These are phyloP conservation scores for Stephania yunnanensis DNA, from an alignment of 164 flowering plant genomes.

Conservation along the genomic window DNA sequence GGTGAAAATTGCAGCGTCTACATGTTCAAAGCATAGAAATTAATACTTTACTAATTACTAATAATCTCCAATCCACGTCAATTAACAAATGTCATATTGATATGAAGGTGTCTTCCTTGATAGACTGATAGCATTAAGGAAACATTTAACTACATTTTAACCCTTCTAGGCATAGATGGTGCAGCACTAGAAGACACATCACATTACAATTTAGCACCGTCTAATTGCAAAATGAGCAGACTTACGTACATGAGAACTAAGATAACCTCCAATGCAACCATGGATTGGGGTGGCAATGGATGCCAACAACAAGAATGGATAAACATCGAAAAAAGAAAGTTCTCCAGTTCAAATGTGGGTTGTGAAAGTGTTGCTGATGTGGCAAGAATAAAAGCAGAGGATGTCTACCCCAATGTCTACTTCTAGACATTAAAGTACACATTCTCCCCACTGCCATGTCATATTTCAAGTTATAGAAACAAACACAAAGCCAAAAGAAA, in stretches of 20 bases:
- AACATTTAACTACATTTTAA: background rate
- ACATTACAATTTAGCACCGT: too few relatives aligned
- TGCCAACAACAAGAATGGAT: too few relatives aligned
- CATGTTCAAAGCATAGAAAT: background rate
- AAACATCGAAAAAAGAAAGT: too few relatives aligned
- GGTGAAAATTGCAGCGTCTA: background rate
- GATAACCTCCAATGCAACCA: background rate
- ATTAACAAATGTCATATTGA: background rate
- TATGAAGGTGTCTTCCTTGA: background rate
- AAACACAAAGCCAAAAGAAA: too few relatives aligned
- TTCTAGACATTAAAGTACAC: too few relatives aligned
- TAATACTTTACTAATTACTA: background rate
- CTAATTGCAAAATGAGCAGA: background rate
- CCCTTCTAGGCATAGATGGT: background rate
- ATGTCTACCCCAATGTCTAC: too few relatives aligned
- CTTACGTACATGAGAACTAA: background rate
- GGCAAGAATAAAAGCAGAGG: too few relatives aligned
- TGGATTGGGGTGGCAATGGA: background rate
- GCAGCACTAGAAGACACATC: background rate
- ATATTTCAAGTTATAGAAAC: too few relatives aligned
- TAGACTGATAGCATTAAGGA: background rate
- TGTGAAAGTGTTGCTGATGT: too few relatives aligned
- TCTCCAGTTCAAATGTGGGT: too few relatives aligned
- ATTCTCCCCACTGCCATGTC: too few relatives aligned
- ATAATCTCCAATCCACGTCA: background rate